These are phyloP conservation scores for Nadsonia commutata DNA, from an alignment of 1,139 yeast species.

Conservation along the genomic window DNA sequence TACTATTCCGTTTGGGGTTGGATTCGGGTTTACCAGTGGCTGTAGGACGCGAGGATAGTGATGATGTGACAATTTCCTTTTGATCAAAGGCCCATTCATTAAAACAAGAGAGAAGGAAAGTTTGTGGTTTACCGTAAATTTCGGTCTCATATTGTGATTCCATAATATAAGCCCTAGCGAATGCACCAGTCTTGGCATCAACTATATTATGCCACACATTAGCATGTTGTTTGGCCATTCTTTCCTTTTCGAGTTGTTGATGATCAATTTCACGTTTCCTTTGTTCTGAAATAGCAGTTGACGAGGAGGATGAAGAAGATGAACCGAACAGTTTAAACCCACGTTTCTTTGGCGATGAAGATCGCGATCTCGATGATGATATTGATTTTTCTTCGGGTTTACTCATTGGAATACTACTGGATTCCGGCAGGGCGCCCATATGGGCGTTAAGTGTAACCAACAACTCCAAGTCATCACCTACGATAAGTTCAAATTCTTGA, in stretches of 20 bases:
- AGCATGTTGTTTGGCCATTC: not conserved
- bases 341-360: constrained; percentile 10
- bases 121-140: constrained; percentile 39
- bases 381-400: not conserved
- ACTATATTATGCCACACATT: constrained; percentile 29
- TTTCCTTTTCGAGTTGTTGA: not conserved
- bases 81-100: constrained; percentile 55
- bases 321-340: constrained; percentile 8
- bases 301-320: not conserved
- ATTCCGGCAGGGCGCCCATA: constrained; percentile 8
- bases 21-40: not conserved
- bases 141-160: constrained; percentile 47
- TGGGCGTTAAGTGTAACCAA: constrained; percentile 50
- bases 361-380: not conserved
- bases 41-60: not conserved
- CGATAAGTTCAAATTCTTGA: constrained; percentile 74
- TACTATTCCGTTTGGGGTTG: no score
- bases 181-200: constrained; percentile 68
- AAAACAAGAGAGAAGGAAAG: constrained; percentile 45
- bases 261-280: not conserved
- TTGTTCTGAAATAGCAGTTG: constrained; percentile 1
- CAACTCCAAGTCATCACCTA: constrained; percentile 45
- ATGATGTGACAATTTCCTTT: not conserved
- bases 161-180: constrained; percentile 61
- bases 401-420: not conserved